Evolutionary conservation across 2,329 filamentous ascomycete genomes (phyloP), one percentile per base, ranked within the genome.

Genomic region (Sordariomycetes sp.): DNA sequence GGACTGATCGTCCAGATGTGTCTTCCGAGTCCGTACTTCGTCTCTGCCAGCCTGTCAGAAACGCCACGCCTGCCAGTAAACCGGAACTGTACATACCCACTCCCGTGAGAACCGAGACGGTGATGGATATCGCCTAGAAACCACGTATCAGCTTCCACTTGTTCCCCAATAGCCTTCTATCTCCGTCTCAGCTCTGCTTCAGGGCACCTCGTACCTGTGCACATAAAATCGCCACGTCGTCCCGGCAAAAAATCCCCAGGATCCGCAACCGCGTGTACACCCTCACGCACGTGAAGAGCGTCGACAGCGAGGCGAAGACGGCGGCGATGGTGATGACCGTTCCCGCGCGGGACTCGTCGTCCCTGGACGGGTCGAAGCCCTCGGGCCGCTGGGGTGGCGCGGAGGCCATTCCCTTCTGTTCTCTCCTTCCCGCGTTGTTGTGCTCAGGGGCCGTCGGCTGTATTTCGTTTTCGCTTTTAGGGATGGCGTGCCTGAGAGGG

Each of bases 181-280:
- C 18, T 28, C 14, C 56, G 28, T 11, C 46, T 20, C 22, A 35
- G 3, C 6, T 20, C 1, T n/a, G 18, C n/a, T 18, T 59, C 59
- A 7, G 20, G 6, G 28, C 8, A 16, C 3, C 18, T 24, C 52
- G n/a, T 55, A 56, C 54, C 54, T 56, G 56, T 20, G 67, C 64
- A 2, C 62, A 14, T 16, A 63, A 43, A 32, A 68, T 68, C 12
- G 61, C 64, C 64, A 64, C 67, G 61, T 68, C 67, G 61, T 69
- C 66, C 4, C 62, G 61, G n/a, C 66, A 66, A 2, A 63, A 56
- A 14, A 61, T 64, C 18, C 61, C 58, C 11, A 68, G 57, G 28
- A 69, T 60, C 2, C 60, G 50, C 3, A 61, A 14, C 25, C 66
- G 60, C 10, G 65, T 66, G 53, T 67, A 67, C 18, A 68, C 58